Evolutionary conservation across 2,329 filamentous ascomycete genomes (phyloP).

Genomic region (Chaetomiaceae sp.): DNA sequence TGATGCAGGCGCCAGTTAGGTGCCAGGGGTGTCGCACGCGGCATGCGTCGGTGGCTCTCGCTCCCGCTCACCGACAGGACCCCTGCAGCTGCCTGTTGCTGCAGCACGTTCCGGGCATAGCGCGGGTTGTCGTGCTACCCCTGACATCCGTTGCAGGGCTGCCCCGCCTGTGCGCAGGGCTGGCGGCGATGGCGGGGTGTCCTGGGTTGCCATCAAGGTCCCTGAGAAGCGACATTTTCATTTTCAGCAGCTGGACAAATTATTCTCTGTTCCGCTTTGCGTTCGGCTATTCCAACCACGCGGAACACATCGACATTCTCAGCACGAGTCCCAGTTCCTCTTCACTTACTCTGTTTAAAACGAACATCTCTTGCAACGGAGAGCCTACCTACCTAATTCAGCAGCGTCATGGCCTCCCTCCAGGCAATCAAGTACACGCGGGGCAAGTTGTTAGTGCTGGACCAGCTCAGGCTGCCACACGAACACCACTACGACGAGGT

Average conservation of each 20-base stretch:
- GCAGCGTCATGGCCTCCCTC: slow-evolving; percentile 49
- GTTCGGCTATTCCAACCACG: too few relatives aligned
- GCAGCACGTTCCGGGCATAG: slow-evolving; percentile 7
- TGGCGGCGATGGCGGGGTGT: slow-evolving; percentile 3
- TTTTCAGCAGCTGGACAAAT: too few relatives aligned
- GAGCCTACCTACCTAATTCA: too few relatives aligned
- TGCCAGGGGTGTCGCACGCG: too few relatives aligned
- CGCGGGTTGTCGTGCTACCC: slow-evolving; percentile 1
- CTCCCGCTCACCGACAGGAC: slow-evolving; percentile 9
- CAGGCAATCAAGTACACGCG: slow-evolving; percentile 72
- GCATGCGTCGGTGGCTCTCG: too few relatives aligned
- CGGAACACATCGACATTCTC: too few relatives aligned
- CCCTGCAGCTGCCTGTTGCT: slow-evolving; percentile 5
- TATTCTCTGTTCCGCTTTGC: too few relatives aligned
- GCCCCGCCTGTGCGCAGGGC: too few relatives aligned
- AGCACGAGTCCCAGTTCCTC: too few relatives aligned
- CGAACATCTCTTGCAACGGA: too few relatives aligned
- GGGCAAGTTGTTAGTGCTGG: slow-evolving; percentile 68
- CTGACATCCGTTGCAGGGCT: background rate
- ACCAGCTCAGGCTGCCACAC: slow-evolving; percentile 78
- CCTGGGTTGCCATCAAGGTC: background rate
- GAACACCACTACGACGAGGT: slow-evolving; percentile 72
- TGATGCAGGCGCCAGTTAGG: background rate
- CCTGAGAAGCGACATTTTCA: slow-evolving; percentile 12
- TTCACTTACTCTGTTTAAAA: too few relatives aligned